Base-by-base conservation (phyloP, 176 grass and related monocot genomes). In the Zoysia pacifica region DNA sequence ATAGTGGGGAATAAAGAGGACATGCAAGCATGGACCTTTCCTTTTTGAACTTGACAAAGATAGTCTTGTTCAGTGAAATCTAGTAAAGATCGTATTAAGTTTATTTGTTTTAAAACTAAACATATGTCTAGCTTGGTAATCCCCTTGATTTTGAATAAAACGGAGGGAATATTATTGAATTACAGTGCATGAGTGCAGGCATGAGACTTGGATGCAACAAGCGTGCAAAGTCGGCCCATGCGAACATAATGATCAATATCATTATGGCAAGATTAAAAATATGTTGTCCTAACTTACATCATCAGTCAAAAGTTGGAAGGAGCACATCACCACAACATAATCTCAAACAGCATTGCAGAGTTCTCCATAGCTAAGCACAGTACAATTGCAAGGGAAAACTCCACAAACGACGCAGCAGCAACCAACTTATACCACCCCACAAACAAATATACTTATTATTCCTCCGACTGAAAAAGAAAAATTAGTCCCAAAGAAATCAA, bases 391-490 rank as follows among this genome's bases (percentile, higher is more conserved):
- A 18, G 56, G 28, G 56, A 13, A 45, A 68, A 52, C 69, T 18
- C 8, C 7, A n/a, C 70, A 37, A 65, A 58, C 39, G 51, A 28
- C 63, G 9, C 44, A 73, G 13, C 14, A 62, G 38, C 35, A 16
- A 73, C 49, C 7, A 74, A 55, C 60, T 62, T 81, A 85, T 77
- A 85, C 72, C 82, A 85, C 87, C 86, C 82, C 87, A 77, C 43
- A 37, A 85, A 89, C 82, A 85, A 85, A 81, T 81, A 85, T 85
- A 89, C 87, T 85, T 65, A 85, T 89, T 89, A 85, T 68, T 89
- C 88, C 85, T 86, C 70, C 70, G 28, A 84, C 78, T 55, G 65
- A 28, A 28, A 28, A 28, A 76, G 43, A 69, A 79, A 85, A 63
- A 88, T 39, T 76, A 65, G 83, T 76, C 73, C 81, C 88, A 80